phyloP scores from a whole-genome alignment of 495 filamentous ascomycete species.

The Pseudomonodictys pantanalensis region DNA sequence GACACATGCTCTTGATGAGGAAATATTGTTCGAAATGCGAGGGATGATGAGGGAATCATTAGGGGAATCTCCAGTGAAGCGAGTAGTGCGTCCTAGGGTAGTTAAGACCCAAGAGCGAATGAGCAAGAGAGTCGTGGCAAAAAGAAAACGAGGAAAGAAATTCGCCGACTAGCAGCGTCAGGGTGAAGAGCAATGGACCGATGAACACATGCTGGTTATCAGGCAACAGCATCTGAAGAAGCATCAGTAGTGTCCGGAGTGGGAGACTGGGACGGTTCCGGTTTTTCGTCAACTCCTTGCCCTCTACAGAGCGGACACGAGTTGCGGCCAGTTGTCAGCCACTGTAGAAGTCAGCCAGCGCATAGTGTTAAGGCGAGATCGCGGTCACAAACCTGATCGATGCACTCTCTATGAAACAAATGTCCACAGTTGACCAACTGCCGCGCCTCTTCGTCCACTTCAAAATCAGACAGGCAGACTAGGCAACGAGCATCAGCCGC shows the following conservation, averaged over 20 bases:
- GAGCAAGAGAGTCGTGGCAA: too few relatives aligned
- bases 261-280: neutral
- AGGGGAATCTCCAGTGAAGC: too few relatives aligned
- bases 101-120: too few relatives aligned
- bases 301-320: slow-evolving; percentile 73
- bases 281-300: slow-evolving; percentile 65
- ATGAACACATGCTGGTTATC: neutral
- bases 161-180: neutral
- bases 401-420: slow-evolving; percentile 71
- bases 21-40: neutral
- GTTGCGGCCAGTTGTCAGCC: slow-evolving; percentile 76
- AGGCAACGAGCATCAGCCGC: slow-evolving; percentile 62
- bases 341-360: slow-evolving; percentile 48
- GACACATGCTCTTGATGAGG: neutral
- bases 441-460: slow-evolving; percentile 60
- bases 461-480: slow-evolving; percentile 71
- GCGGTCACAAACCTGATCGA: slow-evolving; percentile 62
- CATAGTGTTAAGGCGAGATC: neutral
- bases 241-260: neutral
- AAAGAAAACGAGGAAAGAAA: neutral
- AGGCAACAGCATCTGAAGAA: neutral
- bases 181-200: neutral
- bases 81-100: too few relatives aligned
- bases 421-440: slow-evolving; percentile 66
- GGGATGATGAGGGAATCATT: too few relatives aligned